Evolutionary conservation across 208 protist species (phyloP).

Genomic region (Wallacemonas collosoma): DNA sequence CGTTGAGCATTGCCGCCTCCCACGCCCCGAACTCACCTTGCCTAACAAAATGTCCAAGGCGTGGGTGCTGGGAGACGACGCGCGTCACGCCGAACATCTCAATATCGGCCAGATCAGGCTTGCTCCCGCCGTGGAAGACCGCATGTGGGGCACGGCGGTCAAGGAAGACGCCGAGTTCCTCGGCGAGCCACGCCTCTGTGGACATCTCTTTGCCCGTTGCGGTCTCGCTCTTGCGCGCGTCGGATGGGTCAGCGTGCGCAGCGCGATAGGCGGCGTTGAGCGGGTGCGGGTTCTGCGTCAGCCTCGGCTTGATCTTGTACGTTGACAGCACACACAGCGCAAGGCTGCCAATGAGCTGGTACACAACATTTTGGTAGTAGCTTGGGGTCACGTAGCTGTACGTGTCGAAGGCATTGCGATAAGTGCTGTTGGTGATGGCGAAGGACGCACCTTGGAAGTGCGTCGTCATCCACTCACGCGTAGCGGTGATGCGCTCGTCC

Average conservation of each 20-base stretch:
- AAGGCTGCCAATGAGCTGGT: constrained; percentile 51
- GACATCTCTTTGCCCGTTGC: constrained; percentile 11
- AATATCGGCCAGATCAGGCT: constrained; percentile 74
- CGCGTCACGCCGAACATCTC: constrained; percentile 85
- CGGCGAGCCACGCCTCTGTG: constrained; percentile 42
- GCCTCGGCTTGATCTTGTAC: constrained; percentile 52
- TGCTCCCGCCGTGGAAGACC: constrained; percentile 68
- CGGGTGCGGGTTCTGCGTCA: constrained; percentile 26
- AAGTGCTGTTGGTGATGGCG: constrained; percentile 59
- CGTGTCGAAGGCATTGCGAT: constrained; percentile 58
- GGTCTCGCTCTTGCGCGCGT: background rate
- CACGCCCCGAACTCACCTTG: constrained; percentile 59
- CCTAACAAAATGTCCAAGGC: constrained; percentile 38
- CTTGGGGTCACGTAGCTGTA: constrained; percentile 56
- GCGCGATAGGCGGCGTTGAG: constrained; percentile 17
- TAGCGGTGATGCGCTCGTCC: constrained; percentile 43
- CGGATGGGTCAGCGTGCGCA: background rate
- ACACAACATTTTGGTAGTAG: constrained; percentile 64
- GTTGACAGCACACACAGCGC: constrained; percentile 54
- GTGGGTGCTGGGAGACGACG: constrained; percentile 54
- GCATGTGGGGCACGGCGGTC: constrained; percentile 22
- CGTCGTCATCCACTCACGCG: constrained; percentile 68
- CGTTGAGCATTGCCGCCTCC: constrained; percentile 53
- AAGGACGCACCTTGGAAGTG: constrained; percentile 79
- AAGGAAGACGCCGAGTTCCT: constrained; percentile 53